Evolutionary conservation across 2,329 filamentous ascomycete species (phyloP), one percentile per base, ranked within the genome.

Genomic region (Paracoccidioides brasiliensis): DNA sequence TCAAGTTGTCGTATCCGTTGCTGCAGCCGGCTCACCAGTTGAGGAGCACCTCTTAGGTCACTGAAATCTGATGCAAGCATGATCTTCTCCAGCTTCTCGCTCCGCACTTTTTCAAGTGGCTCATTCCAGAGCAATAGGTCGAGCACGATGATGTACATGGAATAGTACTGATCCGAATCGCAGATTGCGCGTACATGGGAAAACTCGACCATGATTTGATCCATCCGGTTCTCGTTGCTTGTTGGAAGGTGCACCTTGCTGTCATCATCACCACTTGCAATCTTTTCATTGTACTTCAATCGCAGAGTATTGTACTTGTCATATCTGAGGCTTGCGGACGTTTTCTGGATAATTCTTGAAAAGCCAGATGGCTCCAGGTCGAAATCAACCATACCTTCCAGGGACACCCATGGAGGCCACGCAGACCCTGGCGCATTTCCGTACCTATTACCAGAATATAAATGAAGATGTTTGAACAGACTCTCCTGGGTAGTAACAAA

Each of bases 1-100:
- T 96, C 89, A 28, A 99, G 79, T 67, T 95, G 90, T 52, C 88
- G 82, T 63, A 98, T 95, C 7, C 93, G 85, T 64, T 94, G 86
- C 70, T 99, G 93, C 32, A 98, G 78, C 66, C 84, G 86, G 66
- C 86, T 85, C 35, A 98, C 90, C 82, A 95, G 91, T 67, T 91
- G 88, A 0, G 93, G 93, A 3, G 91, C 88, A 52, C 93, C 94
- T 56, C 89, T 85, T 45, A 99, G 78, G 68, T 99, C 93, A 69
- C 91, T 98, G 67, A 98, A 99, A 71, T 99, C 93, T 0, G 93
- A 97, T 1, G 91, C 93, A 51, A 98, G 81, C 83, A 98, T 96
- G 63, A 99, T 98, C 78, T 96, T 97, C 70, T 98, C 93, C 14
- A 99, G 76, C 40, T 89, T 83, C 72, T 98, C 94, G 64, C 80